Percentiles rank a stretch among this genome's conserved stretches.
These are phyloP conservation scores for Avena insularis DNA, from an alignment of 176 grass and related monocot genomes.

Conservation along the genomic window DNA sequence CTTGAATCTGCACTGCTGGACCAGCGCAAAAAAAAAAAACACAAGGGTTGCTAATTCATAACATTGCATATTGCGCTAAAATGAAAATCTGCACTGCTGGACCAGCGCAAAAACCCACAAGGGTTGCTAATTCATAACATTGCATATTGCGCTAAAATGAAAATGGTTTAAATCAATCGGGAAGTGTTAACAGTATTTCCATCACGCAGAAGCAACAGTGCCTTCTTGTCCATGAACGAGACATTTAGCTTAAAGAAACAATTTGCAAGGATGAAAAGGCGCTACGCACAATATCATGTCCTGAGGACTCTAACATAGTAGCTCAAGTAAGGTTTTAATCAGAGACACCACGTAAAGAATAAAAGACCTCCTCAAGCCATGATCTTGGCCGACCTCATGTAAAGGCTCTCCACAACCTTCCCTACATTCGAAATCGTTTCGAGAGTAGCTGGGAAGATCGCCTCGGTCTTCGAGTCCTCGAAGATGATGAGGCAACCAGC, in stretches of 20 bases:
- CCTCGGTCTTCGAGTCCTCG: slow-evolving; percentile 70
- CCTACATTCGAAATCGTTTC: slow-evolving; percentile 80
- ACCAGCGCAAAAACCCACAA: neutral
- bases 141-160: neutral
- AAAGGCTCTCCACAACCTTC: slow-evolving; percentile 82
- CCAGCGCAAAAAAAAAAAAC: neutral
- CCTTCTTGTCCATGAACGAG: slow-evolving; percentile 15
- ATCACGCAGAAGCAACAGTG: slow-evolving; percentile 21
- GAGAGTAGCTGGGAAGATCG: slow-evolving; percentile 79
- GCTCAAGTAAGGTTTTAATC: slow-evolving; percentile 1
- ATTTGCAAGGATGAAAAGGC: neutral
- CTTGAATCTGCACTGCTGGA: neutral
- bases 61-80: neutral
- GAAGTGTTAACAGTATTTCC: neutral
- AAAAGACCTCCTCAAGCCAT: slow-evolving; percentile 56
- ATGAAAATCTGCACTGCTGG: neutral
- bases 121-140: neutral
- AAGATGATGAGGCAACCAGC: slow-evolving; percentile 89
- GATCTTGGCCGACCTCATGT: slow-evolving; percentile 82
- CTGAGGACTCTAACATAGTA: neutral
- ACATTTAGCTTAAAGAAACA: neutral
- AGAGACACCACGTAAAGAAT: neutral
- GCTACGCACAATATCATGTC: slow-evolving; percentile 8
- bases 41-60: neutral
- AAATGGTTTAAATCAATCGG: neutral